These are phyloP conservation scores for Nicotiana tomentosiformis DNA, from an alignment of 257 asterid genomes.

Conservation along the genomic window DNA sequence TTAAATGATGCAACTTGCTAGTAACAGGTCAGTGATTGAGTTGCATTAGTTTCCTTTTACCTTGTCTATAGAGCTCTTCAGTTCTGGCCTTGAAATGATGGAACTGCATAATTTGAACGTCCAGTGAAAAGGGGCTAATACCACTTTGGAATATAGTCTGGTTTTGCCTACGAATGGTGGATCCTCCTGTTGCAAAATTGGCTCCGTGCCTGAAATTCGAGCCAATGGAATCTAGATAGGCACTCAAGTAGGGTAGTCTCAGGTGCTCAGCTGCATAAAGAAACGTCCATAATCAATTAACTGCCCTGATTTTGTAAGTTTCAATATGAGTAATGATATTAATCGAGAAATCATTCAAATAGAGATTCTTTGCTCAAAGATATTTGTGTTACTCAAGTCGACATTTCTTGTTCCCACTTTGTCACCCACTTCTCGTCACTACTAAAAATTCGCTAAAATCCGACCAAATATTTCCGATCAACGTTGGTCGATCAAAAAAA, in stretches of 20 bases:
- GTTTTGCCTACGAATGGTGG: conserved; percentile 31
- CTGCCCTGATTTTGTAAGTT: not conserved
- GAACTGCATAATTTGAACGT: conserved; percentile 34
- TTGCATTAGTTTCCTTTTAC: not conserved
- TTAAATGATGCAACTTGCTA: not conserved
- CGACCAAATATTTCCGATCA: no score
- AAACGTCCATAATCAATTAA: not conserved
- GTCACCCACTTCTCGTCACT: no score
- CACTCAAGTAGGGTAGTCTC: conserved; percentile 40
- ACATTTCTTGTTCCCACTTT: no score
- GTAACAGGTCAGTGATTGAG: not conserved
- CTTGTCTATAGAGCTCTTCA: conserved; percentile 32
- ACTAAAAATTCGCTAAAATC: no score
- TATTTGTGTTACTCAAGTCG: not conserved
- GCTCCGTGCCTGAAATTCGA: conserved; percentile 44
- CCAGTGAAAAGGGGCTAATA: conserved; percentile 43
- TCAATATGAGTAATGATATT: not conserved
- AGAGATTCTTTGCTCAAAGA: not conserved
- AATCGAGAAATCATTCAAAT: not conserved
- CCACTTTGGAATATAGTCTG: conserved; percentile 30
- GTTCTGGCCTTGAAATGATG: conserved; percentile 36
- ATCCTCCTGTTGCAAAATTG: conserved; percentile 46
- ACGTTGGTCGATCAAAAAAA: no score
- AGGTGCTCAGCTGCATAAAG: conserved; percentile 43
- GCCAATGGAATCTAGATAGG: conserved; percentile 45